Evolutionary conservation across 495 filamentous ascomycete genomes (phyloP).

Genomic region (Parathielavia appendiculata): DNA sequence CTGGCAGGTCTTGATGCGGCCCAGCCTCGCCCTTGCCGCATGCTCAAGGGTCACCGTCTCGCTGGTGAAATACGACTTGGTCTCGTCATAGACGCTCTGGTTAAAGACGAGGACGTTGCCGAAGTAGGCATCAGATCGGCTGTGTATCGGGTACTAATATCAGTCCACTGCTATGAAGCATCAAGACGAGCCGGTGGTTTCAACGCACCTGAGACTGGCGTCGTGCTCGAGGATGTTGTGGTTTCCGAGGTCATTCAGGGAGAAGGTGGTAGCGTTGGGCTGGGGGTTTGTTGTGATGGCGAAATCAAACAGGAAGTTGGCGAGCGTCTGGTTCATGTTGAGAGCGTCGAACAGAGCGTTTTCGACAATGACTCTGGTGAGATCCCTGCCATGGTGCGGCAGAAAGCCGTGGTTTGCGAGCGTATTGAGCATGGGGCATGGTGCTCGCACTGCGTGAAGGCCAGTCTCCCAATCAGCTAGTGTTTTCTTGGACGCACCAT

Average conservation of each 20-base stretch:
- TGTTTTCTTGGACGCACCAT: neutral
- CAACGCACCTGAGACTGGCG: conserved; percentile 44
- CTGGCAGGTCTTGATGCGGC: conserved; percentile 42
- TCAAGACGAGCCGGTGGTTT: neutral
- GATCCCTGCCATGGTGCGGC: conserved; percentile 36
- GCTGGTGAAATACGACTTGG: conserved; percentile 38
- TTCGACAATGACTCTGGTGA: conserved; percentile 32
- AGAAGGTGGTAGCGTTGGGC: conserved; percentile 47
- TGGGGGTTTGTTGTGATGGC: conserved; percentile 45
- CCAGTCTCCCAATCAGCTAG: neutral
- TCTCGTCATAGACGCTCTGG: conserved; percentile 44
- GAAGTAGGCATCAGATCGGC: conserved; percentile 42
- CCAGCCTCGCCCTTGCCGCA: conserved; percentile 40
- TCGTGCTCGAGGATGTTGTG: conserved; percentile 49
- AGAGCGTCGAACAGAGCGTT: conserved; percentile 38
- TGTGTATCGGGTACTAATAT: conserved; percentile 20
- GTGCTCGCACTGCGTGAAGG: conserved; percentile 23
- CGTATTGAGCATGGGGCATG: conserved; percentile 40
- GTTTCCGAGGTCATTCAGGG: conserved; percentile 41
- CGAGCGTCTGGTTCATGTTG: conserved; percentile 40
- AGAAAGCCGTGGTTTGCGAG: conserved; percentile 39
- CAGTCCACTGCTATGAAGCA: neutral
- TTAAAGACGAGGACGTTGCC: conserved; percentile 44
- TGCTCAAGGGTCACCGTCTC: conserved; percentile 37
- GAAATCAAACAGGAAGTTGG: conserved; percentile 36